Base-by-base conservation (phyloP, 768 basidiomycete species). In the Agaricus subrufescens region DNA sequence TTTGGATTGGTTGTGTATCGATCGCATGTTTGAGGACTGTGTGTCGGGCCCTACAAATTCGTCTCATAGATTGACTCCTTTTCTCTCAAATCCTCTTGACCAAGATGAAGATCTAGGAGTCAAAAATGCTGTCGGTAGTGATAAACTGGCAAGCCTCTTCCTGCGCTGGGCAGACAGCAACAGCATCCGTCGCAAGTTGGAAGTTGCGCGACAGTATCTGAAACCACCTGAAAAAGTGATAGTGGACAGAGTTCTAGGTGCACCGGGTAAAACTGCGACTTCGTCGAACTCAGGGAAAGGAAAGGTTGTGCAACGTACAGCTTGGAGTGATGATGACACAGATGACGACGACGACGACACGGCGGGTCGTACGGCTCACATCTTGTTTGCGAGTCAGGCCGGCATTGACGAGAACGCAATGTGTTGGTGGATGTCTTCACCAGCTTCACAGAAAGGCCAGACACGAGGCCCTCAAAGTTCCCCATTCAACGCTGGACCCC, bases 1-100 rank as follows among this genome's bases (percentile, higher is more conserved):
- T 70, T 53, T 89, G 8, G 94, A 97, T 62, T 94, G 89, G 83
- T 76, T 79, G 2, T 82, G 78, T 53, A 84, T 95, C 61, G 76
- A 85, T 23, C 66, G 73, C 5, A 83, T 91, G 72, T 94, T 97
- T 63, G 73, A 73, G 0, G 73, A 73, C 29, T 85, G 78, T 59
- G 71, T 96, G 23, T 58, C 57, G n/a, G 31, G 40, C n/a, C 2
- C 45, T 4, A 39, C 52, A 10, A 29, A 30, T 15, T 31, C 48
- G n/a, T 30, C 51, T 39, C 46, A 26, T 12, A 34, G 37, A 19
- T 52, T 69, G 31, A 23, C 26, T 3, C 29, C 47, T 5, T 50
- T 56, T 19, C 39, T n/a, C 0, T 48, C 50, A 8, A 47, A 54
- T 12, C 61, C 61, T 39, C 58, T 56, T 6, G 59, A 66, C 40